Percentiles rank a stretch among this genome's conserved stretches.
phyloP scores from a whole-genome alignment of 164 flowering plant genomes.

The Stephania japonica region DNA sequence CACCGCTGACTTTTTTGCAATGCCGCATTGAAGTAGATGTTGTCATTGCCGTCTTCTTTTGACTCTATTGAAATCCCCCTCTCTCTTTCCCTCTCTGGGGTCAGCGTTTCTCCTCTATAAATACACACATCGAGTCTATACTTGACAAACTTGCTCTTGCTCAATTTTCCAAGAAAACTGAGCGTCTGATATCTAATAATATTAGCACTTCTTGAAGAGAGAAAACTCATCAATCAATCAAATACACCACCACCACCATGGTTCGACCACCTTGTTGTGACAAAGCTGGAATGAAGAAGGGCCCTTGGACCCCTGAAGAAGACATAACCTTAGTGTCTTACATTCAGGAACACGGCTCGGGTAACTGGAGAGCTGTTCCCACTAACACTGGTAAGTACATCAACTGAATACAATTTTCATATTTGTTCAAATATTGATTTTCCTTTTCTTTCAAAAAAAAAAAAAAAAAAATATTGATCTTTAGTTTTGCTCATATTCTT shows the following conservation, averaged over 20 bases:
- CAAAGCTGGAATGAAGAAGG: conserved; percentile 35
- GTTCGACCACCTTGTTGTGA: conserved; percentile 43
- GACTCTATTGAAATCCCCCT: conserved; percentile 20
- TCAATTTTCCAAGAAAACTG: conserved; percentile 7
- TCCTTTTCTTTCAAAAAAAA: neutral
- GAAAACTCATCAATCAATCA: neutral
- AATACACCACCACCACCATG: conserved; percentile 14
- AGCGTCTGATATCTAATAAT: neutral
- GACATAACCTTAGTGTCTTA: conserved; percentile 35
- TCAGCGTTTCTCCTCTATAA: conserved; percentile 9
- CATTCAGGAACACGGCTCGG: conserved; percentile 39
- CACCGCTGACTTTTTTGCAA: conserved; percentile 42
- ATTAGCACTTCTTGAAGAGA: neutral
- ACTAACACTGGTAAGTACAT: conserved; percentile 25
- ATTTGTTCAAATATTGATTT: neutral
- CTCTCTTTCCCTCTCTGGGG: conserved; percentile 4
- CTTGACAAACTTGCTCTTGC: conserved; percentile 31
- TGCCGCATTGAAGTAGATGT: conserved; percentile 24
- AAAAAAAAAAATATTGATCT: neutral
- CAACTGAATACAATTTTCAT: neutral
- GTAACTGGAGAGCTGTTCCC: conserved; percentile 43
- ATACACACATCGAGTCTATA: neutral
- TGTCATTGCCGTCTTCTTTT: conserved; percentile 40
- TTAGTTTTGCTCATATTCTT: neutral
- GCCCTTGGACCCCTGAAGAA: conserved; percentile 48